Evolutionary conservation across 2,329 filamentous ascomycete species (phyloP).

Genomic region (Diaporthe caulivora): DNA sequence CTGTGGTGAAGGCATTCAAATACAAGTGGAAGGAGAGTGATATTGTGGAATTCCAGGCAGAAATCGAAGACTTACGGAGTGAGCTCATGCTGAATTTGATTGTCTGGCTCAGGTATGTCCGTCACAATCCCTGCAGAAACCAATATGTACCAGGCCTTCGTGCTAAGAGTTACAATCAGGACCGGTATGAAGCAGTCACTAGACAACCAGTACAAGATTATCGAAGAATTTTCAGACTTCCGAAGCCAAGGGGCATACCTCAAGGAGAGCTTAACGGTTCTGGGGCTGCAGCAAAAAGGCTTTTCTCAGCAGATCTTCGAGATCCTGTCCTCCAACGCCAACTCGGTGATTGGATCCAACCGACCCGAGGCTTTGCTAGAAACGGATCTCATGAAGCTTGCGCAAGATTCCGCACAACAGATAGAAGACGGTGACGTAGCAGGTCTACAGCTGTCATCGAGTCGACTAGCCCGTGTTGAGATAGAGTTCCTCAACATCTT

Average conservation of each 20-base stretch:
- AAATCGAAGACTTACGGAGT: not conserved
- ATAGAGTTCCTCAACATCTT: not conserved
- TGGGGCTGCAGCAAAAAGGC: not conserved
- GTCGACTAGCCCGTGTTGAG: not conserved
- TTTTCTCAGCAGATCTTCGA: not conserved
- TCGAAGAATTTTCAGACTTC: not conserved
- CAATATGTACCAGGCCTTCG: not conserved
- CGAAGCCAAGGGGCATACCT: not conserved
- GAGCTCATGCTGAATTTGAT: not conserved
- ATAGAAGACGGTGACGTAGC: not conserved
- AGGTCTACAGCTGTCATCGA: not conserved
- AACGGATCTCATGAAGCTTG: not conserved
- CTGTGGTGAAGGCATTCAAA: not conserved
- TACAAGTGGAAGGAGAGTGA: not conserved
- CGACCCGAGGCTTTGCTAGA: not conserved
- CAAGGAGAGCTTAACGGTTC: not conserved
- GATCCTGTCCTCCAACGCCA: not conserved
- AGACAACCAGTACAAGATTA: not conserved
- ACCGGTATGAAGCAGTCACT: not conserved
- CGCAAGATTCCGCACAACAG: rapidly evolving
- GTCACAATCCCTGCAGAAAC: not conserved
- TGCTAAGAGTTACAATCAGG: not conserved
- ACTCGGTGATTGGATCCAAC: not conserved
- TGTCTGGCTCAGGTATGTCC: not conserved
- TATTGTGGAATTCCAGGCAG: not conserved